Evolutionary conservation across 352 stramenopile genomes (phyloP).

Genomic region (Phytophthora multivora): DNA sequence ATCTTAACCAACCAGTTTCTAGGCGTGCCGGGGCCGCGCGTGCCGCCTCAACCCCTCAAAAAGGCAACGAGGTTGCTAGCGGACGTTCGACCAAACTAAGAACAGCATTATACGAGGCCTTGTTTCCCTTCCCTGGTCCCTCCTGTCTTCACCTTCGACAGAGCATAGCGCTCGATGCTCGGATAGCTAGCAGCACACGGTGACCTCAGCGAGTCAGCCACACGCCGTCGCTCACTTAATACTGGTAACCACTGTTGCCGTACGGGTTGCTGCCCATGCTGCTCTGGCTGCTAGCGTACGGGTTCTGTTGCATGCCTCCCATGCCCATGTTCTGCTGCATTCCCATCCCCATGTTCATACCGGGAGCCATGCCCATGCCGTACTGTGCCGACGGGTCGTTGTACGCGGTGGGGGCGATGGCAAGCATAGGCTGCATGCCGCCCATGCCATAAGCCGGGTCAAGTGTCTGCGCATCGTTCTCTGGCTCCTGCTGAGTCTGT

Average conservation of each 20-base stretch:
- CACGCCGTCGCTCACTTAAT: slow-evolving; percentile 38
- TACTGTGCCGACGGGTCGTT: slow-evolving; percentile 75
- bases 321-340: slow-evolving; percentile 61
- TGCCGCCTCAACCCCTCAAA: slow-evolving; percentile 15
- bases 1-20: slow-evolving; percentile 34
- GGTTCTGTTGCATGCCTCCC: slow-evolving; percentile 54
- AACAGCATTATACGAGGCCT: slow-evolving; percentile 21
- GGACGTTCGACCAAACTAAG: slow-evolving; percentile 22
- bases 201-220: slow-evolving; percentile 15
- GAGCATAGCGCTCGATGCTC: slow-evolving; percentile 19
- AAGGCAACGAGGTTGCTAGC: slow-evolving; percentile 17
- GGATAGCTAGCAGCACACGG: slow-evolving; percentile 13
- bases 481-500: slow-evolving; percentile 75
- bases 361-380: slow-evolving; percentile 59
- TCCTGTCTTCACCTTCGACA: slow-evolving; percentile 35
- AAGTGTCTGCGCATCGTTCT: slow-evolving; percentile 54
- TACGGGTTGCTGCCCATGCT: slow-evolving; percentile 60
- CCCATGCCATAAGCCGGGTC: slow-evolving; percentile 81
- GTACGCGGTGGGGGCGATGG: slow-evolving; percentile 84
- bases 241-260: slow-evolving; percentile 55
- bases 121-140: slow-evolving; percentile 7
- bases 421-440: slow-evolving; percentile 79
- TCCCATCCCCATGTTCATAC: slow-evolving; percentile 55
- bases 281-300: slow-evolving; percentile 56
- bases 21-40: slow-evolving; percentile 16